Conservation (phyloP, 129 eudicot genomes). For the Saposhnikovia divaricata region DNA sequence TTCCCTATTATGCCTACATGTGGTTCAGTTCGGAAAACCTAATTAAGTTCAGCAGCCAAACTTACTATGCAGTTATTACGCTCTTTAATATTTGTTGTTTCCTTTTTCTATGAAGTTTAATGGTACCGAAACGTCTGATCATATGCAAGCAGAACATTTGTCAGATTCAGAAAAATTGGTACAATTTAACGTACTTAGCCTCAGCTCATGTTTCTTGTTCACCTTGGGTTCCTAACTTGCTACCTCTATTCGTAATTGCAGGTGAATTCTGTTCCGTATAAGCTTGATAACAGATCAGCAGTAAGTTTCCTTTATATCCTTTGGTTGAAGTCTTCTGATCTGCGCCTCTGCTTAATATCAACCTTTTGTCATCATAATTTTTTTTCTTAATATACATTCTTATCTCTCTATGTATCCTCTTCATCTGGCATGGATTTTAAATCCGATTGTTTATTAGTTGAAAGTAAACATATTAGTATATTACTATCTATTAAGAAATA, state of each 20-base stretch:
- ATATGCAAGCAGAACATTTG: constrained; percentile 20
- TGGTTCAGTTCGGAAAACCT: neutral
- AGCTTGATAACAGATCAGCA: constrained; percentile 37
- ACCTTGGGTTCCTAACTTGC: neutral
- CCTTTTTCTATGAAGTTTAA: constrained; percentile 20
- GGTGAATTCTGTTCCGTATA: constrained; percentile 25
- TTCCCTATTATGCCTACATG: neutral
- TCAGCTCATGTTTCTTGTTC: neutral
- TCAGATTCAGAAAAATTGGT: constrained; percentile 32
- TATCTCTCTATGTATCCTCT: neutral
- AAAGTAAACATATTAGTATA: no score
- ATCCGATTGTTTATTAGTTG: neutral
- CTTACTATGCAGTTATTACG: neutral
- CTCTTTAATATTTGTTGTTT: neutral
- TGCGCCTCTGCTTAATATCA: neutral
- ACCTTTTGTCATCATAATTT: neutral
- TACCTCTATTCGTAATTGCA: constrained; percentile 24
- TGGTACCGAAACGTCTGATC: constrained; percentile 18
- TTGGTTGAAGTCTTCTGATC: neutral
- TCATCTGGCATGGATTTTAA: neutral
- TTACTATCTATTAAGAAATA: no score
- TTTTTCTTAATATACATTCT: neutral
- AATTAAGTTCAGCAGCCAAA: neutral
- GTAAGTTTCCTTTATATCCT: constrained; percentile 28
- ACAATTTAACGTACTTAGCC: neutral